Percentiles rank a stretch among this genome's conserved stretches.
These are phyloP conservation scores for Cicer judaicum DNA, from an alignment of 306 rosid genomes.

Conservation along the genomic window DNA sequence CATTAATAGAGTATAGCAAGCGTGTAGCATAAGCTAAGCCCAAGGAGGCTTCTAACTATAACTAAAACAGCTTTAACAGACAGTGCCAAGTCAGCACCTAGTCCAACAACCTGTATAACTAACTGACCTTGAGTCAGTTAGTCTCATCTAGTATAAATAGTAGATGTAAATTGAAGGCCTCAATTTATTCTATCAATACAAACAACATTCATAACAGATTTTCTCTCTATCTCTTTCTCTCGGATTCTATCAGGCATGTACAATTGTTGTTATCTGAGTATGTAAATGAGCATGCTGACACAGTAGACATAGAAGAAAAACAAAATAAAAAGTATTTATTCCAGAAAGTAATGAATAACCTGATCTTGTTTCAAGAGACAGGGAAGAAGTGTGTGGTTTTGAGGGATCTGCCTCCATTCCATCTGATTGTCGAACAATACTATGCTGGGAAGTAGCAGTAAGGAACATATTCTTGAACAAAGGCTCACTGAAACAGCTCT, in stretches of 20 bases:
- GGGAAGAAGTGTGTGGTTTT: constrained; percentile 63
- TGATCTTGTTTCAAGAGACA: constrained; percentile 69
- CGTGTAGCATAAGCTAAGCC: background rate
- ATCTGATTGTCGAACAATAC: constrained; percentile 55
- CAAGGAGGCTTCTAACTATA: background rate
- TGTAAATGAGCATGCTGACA: constrained; percentile 29
- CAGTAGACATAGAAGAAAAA: constrained; percentile 31
- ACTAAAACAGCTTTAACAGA: background rate
- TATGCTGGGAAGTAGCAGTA: constrained; percentile 61
- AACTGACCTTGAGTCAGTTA: constrained; percentile 1
- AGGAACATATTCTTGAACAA: constrained; percentile 68
- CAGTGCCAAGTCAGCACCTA: background rate
- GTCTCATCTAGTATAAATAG: background rate
- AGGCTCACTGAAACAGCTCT: constrained; percentile 88
- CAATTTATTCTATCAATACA: no score
- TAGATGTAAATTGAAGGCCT: no score
- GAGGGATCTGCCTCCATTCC: constrained; percentile 69
- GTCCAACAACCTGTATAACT: background rate
- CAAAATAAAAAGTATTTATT: constrained; percentile 28
- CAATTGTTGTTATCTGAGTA: constrained; percentile 30
- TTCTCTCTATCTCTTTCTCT: no score
- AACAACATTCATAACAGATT: no score
- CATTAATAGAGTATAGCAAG: background rate
- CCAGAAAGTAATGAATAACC: constrained; percentile 51
- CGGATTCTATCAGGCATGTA: background rate